phyloP scores from a whole-genome alignment of 495 filamentous ascomycete genomes.

The Penicillium simplicissimum region DNA sequence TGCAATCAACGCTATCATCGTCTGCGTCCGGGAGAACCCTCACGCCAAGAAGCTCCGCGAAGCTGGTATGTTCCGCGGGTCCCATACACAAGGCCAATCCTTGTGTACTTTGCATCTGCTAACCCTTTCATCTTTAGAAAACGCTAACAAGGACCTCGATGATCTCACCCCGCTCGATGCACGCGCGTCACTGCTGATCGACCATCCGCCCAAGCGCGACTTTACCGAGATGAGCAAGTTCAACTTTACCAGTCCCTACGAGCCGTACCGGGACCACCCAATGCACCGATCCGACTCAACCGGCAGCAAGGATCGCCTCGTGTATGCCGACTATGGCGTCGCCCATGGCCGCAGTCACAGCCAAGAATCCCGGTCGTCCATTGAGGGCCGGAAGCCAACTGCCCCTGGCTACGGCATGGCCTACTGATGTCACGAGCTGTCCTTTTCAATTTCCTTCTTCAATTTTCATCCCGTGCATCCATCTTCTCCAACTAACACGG shows the following conservation, averaged over 20 bases:
- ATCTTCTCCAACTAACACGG: background rate
- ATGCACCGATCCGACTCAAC: constrained; percentile 30
- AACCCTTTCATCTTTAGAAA: constrained; percentile 54
- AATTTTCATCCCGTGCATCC: background rate
- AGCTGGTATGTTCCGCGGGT: constrained; percentile 62
- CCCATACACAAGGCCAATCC: background rate
- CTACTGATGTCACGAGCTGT: constrained; percentile 30
- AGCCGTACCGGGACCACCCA: constrained; percentile 45
- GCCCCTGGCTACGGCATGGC: constrained; percentile 44
- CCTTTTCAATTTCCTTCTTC: constrained; percentile 1
- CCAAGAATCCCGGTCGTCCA: constrained; percentile 38
- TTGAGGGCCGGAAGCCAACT: constrained; percentile 41
- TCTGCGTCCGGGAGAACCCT: constrained; percentile 83
- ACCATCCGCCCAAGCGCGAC: constrained; percentile 42
- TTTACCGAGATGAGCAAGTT: constrained; percentile 50
- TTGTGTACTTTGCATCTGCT: constrained; percentile 16
- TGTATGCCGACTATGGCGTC: constrained; percentile 39
- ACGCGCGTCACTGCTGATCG: constrained; percentile 84
- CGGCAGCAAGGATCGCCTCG: constrained; percentile 45
- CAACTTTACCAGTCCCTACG: constrained; percentile 47
- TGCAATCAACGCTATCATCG: constrained; percentile 81
- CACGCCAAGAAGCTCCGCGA: constrained; percentile 83
- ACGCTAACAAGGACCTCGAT: constrained; percentile 78
- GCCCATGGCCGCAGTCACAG: constrained; percentile 43
- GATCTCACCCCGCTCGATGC: constrained; percentile 87